Evolutionary conservation across 805 yeast species (phyloP).

Genomic region (Saccharomycopsis malanga): DNA sequence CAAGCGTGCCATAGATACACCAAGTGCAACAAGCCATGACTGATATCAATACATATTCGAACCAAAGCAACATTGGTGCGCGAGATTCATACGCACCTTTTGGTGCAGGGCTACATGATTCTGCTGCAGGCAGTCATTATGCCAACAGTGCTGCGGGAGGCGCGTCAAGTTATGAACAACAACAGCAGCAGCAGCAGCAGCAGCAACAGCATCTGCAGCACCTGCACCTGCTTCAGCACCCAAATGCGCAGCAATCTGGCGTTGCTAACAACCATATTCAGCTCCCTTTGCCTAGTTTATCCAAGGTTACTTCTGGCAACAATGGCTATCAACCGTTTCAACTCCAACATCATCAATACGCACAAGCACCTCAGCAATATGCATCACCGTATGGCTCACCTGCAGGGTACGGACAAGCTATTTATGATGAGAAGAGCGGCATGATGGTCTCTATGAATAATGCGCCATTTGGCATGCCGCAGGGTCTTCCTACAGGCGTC

Average conservation of each 20-base stretch:
- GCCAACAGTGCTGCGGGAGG: too few relatives aligned
- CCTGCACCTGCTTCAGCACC: neutral
- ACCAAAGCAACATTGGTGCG: too few relatives aligned
- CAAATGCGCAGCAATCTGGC: too few relatives aligned
- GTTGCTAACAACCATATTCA: neutral
- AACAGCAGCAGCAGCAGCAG: neutral
- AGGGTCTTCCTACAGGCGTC: neutral
- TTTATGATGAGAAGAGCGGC: neutral
- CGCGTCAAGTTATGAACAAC: neutral
- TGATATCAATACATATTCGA: too few relatives aligned
- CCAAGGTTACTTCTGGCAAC: neutral
- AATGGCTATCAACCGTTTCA: conserved; percentile 12
- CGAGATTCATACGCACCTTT: too few relatives aligned
- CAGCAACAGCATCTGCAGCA: neutral
- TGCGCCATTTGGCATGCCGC: neutral
- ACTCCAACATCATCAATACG: conserved; percentile 10
- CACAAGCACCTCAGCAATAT: conserved; percentile 5
- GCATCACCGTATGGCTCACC: conserved; percentile 6
- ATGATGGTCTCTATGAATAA: neutral
- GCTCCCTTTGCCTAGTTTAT: conserved; percentile 1
- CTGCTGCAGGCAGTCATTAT: too few relatives aligned
- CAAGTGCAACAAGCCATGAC: too few relatives aligned
- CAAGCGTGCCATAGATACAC: too few relatives aligned
- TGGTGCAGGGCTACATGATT: too few relatives aligned
- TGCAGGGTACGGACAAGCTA: neutral